Percentiles rank a stretch among this genome's conserved stretches.
Conservation (phyloP, 345 rosid genomes). For the Ceriops decandra region DNA sequence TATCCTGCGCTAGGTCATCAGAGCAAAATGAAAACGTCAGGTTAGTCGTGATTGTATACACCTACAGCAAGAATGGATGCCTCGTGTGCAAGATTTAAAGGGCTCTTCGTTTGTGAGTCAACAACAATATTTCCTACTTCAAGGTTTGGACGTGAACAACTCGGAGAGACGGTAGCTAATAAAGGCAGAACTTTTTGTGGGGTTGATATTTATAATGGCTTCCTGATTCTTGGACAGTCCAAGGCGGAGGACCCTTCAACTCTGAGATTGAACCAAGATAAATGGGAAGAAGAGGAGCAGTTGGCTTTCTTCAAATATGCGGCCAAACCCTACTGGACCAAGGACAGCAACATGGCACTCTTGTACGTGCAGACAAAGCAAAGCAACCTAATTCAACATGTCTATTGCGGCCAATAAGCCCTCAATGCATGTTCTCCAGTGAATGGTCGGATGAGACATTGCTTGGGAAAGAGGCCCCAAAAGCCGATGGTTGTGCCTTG, state of each 20-base stretch:
- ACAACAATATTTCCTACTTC: slow-evolving; percentile 57
- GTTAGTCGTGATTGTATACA: slow-evolving; percentile 67
- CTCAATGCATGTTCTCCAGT: slow-evolving; percentile 54
- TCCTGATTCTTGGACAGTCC: slow-evolving; percentile 62
- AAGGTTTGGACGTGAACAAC: slow-evolving; percentile 52
- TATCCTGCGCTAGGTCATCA: slow-evolving; percentile 80
- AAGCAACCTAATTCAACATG: slow-evolving; percentile 45
- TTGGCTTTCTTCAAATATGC: slow-evolving; percentile 70
- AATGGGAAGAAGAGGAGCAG: slow-evolving; percentile 86
- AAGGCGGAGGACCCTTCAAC: slow-evolving; percentile 55
- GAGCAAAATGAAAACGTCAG: slow-evolving; percentile 75
- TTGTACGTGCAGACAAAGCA: slow-evolving; percentile 44
- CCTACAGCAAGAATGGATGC: slow-evolving; percentile 33
- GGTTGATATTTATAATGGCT: slow-evolving; percentile 59
- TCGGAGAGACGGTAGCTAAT: slow-evolving; percentile 43
- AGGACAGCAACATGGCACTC: slow-evolving; percentile 69
- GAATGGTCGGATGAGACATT: slow-evolving; percentile 77
- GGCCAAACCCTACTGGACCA: slow-evolving; percentile 82
- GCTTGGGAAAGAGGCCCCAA: slow-evolving; percentile 35
- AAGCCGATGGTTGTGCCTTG: slow-evolving; percentile 67
- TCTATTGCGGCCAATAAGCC: slow-evolving; percentile 59
- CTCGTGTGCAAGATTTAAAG: slow-evolving; percentile 56
- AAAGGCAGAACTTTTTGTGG: slow-evolving; percentile 59
- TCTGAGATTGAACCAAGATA: slow-evolving; percentile 66
- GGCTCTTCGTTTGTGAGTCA: slow-evolving; percentile 74